These are phyloP conservation scores for Przewalskia tangutica DNA, from an alignment of 257 asterid genomes.

Conservation along the genomic window DNA sequence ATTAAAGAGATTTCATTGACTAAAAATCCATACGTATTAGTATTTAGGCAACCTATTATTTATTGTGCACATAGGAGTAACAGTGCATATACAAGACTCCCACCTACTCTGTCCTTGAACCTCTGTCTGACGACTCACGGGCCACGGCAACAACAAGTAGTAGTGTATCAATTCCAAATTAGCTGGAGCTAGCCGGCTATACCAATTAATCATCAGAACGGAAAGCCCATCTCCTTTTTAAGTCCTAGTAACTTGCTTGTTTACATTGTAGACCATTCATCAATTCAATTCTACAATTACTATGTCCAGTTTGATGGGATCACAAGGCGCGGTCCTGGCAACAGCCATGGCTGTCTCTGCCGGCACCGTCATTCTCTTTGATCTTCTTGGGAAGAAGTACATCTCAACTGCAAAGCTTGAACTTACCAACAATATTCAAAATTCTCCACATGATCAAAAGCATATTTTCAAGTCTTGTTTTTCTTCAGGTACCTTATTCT, in stretches of 20 bases:
- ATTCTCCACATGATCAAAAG: background rate
- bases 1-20: background rate
- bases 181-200: background rate
- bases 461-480: conserved; percentile 42
- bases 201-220: background rate
- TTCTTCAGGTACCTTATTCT: conserved; percentile 40
- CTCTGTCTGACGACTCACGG: background rate
- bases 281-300: background rate
- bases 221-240: background rate
- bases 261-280: background rate
- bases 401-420: conserved; percentile 1
- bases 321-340: conserved; percentile 62
- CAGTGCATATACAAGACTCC: background rate
- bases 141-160: background rate
- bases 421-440: background rate
- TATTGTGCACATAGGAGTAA: background rate
- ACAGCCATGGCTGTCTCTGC: conserved; percentile 88
- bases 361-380: conserved; percentile 52
- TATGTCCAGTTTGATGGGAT: conserved; percentile 39
- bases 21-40: background rate
- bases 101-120: background rate
- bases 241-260: background rate
- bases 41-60: background rate
- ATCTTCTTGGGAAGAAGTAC: conserved; percentile 37
- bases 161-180: background rate